Evolutionary conservation across 352 stramenopile species (phyloP), one percentile per base, ranked within the genome.

Genomic region (Elongisporangium anandrum): DNA sequence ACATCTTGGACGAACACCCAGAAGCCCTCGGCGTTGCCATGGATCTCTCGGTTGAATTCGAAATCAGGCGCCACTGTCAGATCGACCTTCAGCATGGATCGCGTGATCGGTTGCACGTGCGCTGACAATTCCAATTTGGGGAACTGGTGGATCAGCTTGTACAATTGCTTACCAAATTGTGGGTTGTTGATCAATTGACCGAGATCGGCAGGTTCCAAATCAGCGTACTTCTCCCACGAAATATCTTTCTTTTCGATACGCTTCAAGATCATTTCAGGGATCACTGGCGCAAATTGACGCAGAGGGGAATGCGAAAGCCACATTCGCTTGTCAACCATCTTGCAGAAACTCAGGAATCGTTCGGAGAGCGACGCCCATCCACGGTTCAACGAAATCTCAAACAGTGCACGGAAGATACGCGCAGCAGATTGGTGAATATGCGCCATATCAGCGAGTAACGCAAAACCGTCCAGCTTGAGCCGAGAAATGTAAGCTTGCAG

Each of bases 231-330:
- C 20, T 98, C 94, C 96, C 97, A 99, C 52, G 97, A 75, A 60
- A 99, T 98, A 57, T 99, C 96, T 60, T 99, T 99, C 66, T 98
- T 95, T 73, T 99, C 98, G 23, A 99, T 77, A 26, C 98, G 98
- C 54, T 97, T 90, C 8, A 98, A 72, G 24, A 99, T 97, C 19
- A 94, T 92, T 61, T 99, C 96, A 0, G 96, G 97, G 3, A 99
- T 90, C 8, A 59, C 66, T 17, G 85, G 72, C 0, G 81, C 83
- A 61, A 99, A 99, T 69, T 99, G 98, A 24, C 97, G 88, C 52
- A 99, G 80, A 41, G 97, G 97, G 5, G 93, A 98, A 66, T 99
- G 97, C 34, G 92, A 98, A 19, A 94, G 78, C 98, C 98, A 99
- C 74, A 99, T 97, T 26, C 96, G 89, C 67, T 98, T 93, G 57